Percentiles rank a stretch among this genome's conserved stretches.
Conservation (phyloP, 2,329 filamentous ascomycete species). For the Aphanocladium album region DNA sequence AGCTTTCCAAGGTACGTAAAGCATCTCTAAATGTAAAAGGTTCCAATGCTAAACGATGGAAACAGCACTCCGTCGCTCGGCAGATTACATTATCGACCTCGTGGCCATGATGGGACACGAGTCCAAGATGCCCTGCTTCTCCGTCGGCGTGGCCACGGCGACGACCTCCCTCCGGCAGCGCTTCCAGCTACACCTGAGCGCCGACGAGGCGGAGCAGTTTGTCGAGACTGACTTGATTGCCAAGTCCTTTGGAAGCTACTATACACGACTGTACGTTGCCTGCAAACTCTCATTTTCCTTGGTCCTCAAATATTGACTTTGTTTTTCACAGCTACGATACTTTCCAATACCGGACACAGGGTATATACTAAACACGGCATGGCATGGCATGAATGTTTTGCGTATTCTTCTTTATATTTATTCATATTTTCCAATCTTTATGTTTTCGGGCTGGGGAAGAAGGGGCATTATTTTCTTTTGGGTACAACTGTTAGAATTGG, state of each 20-base stretch:
- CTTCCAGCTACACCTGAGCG: constrained; percentile 77
- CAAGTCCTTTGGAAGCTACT: constrained; percentile 82
- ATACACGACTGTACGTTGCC: constrained; percentile 67
- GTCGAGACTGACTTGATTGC: constrained; percentile 74
- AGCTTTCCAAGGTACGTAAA: constrained; percentile 63
- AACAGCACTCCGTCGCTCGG: constrained; percentile 66
- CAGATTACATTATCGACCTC: constrained; percentile 74
- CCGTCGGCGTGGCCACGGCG: constrained; percentile 65
- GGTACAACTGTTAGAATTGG: no score
- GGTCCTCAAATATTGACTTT: neutral
- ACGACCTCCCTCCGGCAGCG: constrained; percentile 65
- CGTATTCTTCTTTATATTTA: neutral
- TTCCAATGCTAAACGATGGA: neutral
- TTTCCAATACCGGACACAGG: constrained; percentile 83
- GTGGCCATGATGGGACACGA: constrained; percentile 81
- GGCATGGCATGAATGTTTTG: neutral
- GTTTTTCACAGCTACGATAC: constrained; percentile 63
- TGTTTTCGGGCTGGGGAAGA: no score
- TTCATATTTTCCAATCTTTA: no score
- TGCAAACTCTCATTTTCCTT: neutral
- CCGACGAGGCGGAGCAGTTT: constrained; percentile 74
- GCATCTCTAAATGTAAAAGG: no score
- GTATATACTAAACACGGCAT: constrained; percentile 62
- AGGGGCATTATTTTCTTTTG: no score
- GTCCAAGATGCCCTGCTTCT: constrained; percentile 80